Base-by-base conservation (phyloP, 768 basidiomycete genomes). In the Rhodotorula graminis region DNA sequence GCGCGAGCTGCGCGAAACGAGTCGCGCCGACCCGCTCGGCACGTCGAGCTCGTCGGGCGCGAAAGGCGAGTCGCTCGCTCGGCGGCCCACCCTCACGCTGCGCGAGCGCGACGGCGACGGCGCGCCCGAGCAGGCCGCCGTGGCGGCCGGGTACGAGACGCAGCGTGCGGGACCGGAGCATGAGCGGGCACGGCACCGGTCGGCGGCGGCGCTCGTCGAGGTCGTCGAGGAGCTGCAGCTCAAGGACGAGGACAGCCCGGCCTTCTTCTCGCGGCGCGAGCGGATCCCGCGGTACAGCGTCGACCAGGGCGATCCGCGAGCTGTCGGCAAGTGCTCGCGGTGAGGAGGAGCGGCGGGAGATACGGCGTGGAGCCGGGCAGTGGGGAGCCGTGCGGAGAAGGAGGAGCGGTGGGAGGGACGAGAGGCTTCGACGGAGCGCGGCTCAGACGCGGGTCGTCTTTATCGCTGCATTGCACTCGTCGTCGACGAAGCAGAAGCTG, bases 181-280 rank as follows among this genome's bases (percentile, higher is more conserved):
- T n/a, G 27, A 61, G 40, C 40, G 25, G 12, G 37, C 37, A 1
- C 23, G 58, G 33, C 37, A 59, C 40, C 58, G 37, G 14, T 59
- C 58, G 10, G 12, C 37, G 27, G 42, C 27, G 18, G 59, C 44
- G 27, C 42, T 65, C 23, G 27, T 56, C 31, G 58, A 50, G 31
- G 42, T 42, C 1, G 56, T n/a, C 47, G 37, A n/a, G 52, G 40
- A 37, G 27, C 53, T 58, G 19, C 65, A 56, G 25, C 37, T 72
- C 46, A 56, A 61, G 31, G 50, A 50, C 23, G 71, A 72, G 33
- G 71, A 72, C 53, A 50, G 63, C 16, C 46, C 46, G 9, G 67
- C 53, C 33, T 72, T 47, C 33, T 72, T 52, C 7, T 1, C 53
- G 18, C 31, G 47, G 64, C 52, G 71, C 14, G 63, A 65, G 21